Base-by-base conservation (phyloP, 192 early-diverging fungal genomes). In the Entomortierella parvispora region DNA sequence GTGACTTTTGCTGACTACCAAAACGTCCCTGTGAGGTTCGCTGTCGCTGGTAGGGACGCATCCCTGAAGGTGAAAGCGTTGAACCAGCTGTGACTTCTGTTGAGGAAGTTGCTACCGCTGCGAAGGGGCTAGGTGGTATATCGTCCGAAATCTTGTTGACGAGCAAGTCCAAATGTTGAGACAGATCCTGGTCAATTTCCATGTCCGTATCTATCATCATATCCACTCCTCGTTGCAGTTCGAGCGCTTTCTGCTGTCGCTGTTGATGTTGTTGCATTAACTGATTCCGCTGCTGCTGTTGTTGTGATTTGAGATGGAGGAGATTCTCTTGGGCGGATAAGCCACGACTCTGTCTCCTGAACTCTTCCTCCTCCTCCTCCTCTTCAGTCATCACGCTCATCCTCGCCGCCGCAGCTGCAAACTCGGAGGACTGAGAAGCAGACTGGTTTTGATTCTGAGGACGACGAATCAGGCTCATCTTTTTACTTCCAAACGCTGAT, bases 141-240 rank as follows among this genome's bases (percentile, higher is more conserved):
- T 33, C 17, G 6, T 51, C 55, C 3, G 70, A 72, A 6, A 63
- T 72, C 20, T 58, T 44, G 0, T 40, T 23, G 25, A 74, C 56
- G 8, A 61, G 23, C 34, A 74, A 18, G 46, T 74, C 71, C 18
- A 74, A 25, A 40, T 74, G 71, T 44, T 66, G 71, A 10, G 63
- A 28, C 9, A 29, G 34, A 10, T 66, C 57, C 5, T 60, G 57
- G 20, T 65, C 71, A 8, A 65, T 56, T 3, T 74, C 71, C 62
- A 65, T 65, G 32, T 65, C 62, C 2, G 50, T 60, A 18, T 74
- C 63, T 15, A 66, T 34, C 6, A 47, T 46, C 62, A 63, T 63
- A 5, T 49, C 26, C 6, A 52, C 62, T 12, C 48, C 51, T 52
- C 51, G 25, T 31, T 28, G 11, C 49, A 42, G 25, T 25, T 44